phyloP scores from a whole-genome alignment of 768 basidiomycete genomes.

The Botryobasidium botryosum region DNA sequence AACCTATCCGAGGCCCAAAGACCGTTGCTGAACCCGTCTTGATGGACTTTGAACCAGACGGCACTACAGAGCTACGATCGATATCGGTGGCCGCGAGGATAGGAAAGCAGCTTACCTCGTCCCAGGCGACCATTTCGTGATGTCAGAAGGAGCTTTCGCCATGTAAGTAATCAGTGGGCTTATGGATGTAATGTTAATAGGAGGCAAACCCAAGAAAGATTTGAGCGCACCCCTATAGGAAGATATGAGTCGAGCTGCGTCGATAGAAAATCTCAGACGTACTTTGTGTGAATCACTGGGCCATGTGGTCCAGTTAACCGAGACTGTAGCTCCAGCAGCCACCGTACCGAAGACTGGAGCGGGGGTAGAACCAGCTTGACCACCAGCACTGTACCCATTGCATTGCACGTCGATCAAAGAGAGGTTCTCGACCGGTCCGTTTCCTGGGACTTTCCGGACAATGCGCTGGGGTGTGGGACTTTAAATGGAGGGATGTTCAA shows the following conservation, averaged over 20 bases:
- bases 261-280: too few relatives aligned
- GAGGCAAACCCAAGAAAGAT: neutral
- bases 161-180: neutral
- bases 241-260: too few relatives aligned
- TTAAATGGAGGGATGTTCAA: too few relatives aligned
- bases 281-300: neutral
- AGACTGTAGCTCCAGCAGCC: neutral
- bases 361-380: too few relatives aligned
- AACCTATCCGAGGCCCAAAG: slow-evolving; percentile 31
- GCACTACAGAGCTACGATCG: slow-evolving; percentile 22
- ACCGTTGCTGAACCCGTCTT: slow-evolving; percentile 25
- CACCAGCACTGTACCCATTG: neutral
- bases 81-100: neutral
- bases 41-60: slow-evolving; percentile 35
- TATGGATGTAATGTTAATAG: neutral
- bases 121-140: neutral
- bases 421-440: neutral
- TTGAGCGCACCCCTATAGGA: too few relatives aligned
- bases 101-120: neutral
- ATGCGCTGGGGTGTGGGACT: neutral
- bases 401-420: slow-evolving; percentile 1
- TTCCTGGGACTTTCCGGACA: neutral
- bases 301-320: neutral
- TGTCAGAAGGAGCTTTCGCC: neutral
- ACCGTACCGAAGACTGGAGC: neutral